Evolutionary conservation across 371 early-diverging fungal genomes (phyloP).

Genomic region (Mucor plumbeus): DNA sequence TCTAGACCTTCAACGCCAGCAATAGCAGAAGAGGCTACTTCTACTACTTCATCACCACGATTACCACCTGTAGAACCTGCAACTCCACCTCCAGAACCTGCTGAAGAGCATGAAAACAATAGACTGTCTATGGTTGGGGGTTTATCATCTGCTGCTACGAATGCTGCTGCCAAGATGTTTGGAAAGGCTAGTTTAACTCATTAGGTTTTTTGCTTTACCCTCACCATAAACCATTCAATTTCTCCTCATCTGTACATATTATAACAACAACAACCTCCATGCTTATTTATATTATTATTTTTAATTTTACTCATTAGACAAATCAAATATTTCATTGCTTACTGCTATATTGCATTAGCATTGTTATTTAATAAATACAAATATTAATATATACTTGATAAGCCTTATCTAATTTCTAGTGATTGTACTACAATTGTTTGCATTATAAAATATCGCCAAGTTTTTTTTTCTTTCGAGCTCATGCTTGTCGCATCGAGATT

Average conservation of each 20-base stretch:
- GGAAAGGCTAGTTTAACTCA: constrained; percentile 16
- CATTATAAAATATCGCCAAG: too few relatives aligned
- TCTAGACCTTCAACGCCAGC: not conserved
- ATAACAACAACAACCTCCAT: not conserved
- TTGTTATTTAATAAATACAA: not conserved
- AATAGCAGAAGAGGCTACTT: not conserved
- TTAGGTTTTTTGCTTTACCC: not conserved
- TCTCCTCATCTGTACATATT: not conserved
- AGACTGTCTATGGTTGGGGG: not conserved
- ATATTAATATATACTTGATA: too few relatives aligned
- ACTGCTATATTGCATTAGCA: not conserved
- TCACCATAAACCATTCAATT: not conserved
- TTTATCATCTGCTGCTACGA: constrained; percentile 10
- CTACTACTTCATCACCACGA: not conserved
- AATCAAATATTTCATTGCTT: not conserved
- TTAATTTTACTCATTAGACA: not conserved
- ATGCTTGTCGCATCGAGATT: too few relatives aligned
- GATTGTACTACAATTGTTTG: too few relatives aligned
- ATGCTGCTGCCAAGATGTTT: constrained; percentile 12
- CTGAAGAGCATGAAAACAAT: not conserved
- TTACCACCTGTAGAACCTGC: constrained; percentile 7
- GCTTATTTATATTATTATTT: not conserved
- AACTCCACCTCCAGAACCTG: not conserved
- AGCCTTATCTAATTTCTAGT: too few relatives aligned
- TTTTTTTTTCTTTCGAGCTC: too few relatives aligned